phyloP scores from a whole-genome alignment of 2,329 filamentous ascomycete species.

The Amylocarpus encephaloides region DNA sequence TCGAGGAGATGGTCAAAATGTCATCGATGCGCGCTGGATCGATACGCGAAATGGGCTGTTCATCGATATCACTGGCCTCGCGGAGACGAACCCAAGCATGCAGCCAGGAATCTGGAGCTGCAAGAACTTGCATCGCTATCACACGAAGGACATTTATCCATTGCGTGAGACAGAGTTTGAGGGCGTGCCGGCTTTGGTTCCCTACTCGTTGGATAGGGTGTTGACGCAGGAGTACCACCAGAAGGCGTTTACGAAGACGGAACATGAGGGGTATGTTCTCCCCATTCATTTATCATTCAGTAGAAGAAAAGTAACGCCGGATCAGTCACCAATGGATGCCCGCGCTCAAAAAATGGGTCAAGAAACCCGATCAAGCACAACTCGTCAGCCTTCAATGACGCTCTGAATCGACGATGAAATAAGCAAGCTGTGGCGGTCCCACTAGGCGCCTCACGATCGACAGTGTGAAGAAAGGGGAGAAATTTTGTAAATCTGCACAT shows the following conservation, averaged over 20 bases:
- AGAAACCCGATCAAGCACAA: too few species aligned
- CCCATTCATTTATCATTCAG: too few species aligned
- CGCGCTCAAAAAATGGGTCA: background rate
- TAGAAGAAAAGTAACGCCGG: too few species aligned
- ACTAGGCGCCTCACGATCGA: too few species aligned
- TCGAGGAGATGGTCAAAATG: conserved; percentile 63
- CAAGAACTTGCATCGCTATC: conserved; percentile 73
- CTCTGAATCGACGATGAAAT: background rate
- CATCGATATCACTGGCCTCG: conserved; percentile 75
- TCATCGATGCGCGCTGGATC: conserved; percentile 82
- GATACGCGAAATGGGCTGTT: conserved; percentile 70
- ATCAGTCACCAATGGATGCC: too few species aligned
- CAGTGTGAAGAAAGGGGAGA: too few species aligned
- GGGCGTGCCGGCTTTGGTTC: conserved; percentile 63
- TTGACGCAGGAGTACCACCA: conserved; percentile 58
- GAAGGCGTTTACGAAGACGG: conserved; percentile 53
- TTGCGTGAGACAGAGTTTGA: conserved; percentile 70
- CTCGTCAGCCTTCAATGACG: too few species aligned
- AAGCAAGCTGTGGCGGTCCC: background rate
- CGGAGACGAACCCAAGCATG: conserved; percentile 54
- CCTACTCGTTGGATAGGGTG: conserved; percentile 61
- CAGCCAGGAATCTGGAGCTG: conserved; percentile 66
- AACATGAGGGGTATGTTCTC: conserved; percentile 52
- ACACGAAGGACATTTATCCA: conserved; percentile 66
- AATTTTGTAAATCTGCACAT: too few species aligned